Evolutionary conservation across 129 eudicot species (phyloP).

Genomic region (Smallanthus sonchifolius): DNA sequence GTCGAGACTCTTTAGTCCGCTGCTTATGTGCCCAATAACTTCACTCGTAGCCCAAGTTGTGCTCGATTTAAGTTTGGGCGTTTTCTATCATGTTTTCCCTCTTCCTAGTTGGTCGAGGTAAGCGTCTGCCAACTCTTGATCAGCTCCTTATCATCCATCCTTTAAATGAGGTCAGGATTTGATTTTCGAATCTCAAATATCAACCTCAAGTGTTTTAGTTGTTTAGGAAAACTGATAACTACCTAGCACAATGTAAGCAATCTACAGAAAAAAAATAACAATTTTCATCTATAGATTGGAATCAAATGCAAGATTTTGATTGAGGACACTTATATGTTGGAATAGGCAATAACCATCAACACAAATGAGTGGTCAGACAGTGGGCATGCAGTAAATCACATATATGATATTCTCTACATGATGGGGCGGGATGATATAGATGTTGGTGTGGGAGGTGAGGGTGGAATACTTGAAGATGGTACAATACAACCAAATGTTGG

Average conservation of each 20-base stretch:
- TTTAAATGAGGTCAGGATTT: no score
- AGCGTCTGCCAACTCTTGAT: no score
- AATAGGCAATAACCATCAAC: conserved; percentile 72
- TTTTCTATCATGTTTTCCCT: no score
- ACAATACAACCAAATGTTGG: conserved; percentile 73
- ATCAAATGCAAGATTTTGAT: conserved; percentile 6
- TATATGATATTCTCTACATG: conserved; percentile 84
- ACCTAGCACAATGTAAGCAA: not conserved
- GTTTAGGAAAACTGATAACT: no score
- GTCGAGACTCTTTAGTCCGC: no score
- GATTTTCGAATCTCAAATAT: no score
- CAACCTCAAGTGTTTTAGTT: no score
- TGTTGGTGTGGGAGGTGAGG: conserved; percentile 95
- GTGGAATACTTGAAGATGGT: conserved; percentile 72
- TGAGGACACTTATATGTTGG: conserved; percentile 8
- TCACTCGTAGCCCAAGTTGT: no score
- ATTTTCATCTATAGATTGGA: not conserved
- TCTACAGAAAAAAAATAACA: not conserved
- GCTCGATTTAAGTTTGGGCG: no score
- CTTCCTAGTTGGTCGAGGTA: no score
- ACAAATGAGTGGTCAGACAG: conserved; percentile 77
- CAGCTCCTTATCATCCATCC: no score
- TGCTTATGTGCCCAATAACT: no score
- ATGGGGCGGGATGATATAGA: conserved; percentile 76
- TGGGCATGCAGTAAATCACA: conserved; percentile 86